Base-by-base conservation (phyloP, 2,329 filamentous ascomycete species). In the Xylaria sp. region DNA sequence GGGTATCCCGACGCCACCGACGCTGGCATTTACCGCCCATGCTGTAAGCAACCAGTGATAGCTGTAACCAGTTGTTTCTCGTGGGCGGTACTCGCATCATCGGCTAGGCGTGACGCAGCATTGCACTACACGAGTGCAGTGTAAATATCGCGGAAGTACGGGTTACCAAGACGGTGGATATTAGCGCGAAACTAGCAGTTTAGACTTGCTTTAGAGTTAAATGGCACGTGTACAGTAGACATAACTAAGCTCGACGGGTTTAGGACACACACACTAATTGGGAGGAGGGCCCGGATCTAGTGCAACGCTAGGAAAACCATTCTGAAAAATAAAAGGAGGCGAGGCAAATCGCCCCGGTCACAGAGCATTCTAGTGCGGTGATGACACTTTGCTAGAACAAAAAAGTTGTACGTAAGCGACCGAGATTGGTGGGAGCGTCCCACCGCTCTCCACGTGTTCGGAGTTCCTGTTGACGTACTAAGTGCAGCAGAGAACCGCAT, bases 301-400 rank as follows among this genome's bases (percentile, higher is more conserved):
- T 13, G 15, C 15, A 38, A 15, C 40, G 29, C 47, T 58, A 38
- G 37, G 17, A 1, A 13, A 1, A 52, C 23, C 40, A 52, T 21
- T 47, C 55, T 29, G 10, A 27, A 23, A 29, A 17, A 1, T 3
- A 11, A 52, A 43, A 52, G 46, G 46, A 38, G 41, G 44, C 10
- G 27, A 52, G 57, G 57, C 25, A 54, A 59, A 60, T 49, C 49
- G 54, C 19, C 37, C 43, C 31, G n/a, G 37, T 2, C n/a, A n/a
- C n/a, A n/a, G n/a, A n/a, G n/a, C n/a, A n/a, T n/a, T n/a, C n/a
- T n/a, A n/a, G n/a, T n/a, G n/a, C n/a, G n/a, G n/a, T n/a, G n/a
- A n/a, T n/a, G n/a, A n/a, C n/a, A n/a, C n/a, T n/a, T n/a, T n/a
- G n/a, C n/a, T n/a, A n/a, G n/a, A n/a, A n/a, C n/a, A n/a, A n/a